Evolutionary conservation across 2,329 filamentous ascomycete species (phyloP), one percentile per base, ranked within the genome.

Genomic region (Fusarium coicis): DNA sequence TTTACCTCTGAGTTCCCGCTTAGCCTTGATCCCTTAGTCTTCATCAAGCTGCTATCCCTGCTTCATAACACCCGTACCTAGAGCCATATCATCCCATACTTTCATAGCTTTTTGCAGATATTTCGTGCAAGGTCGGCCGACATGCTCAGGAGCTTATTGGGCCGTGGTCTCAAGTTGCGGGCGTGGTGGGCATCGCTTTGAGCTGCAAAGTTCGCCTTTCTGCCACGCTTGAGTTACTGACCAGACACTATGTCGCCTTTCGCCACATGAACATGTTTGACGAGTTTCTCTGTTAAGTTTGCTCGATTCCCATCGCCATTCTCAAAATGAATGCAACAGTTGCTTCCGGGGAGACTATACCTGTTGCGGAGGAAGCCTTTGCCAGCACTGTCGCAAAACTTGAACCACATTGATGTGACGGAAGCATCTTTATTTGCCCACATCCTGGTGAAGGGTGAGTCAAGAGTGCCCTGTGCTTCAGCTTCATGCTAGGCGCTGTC

Each of bases 311-410:
- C 36, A 37, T 19, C 18, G 36, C 19, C 36, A 19, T 19, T 19
- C 18, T 10, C 1, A 18, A 37, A 37, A 19, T 37, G 2, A 37
- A 19, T 37, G 2, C 4, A 18, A 36, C 18, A 37, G 18, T 37
- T 37, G 36, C 16, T 37, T 36, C 34, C 8, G 3, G 1, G 9
- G 16, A 16, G 18, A 18, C 34, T 1, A 18, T 0, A 10, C 34
- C 16, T 36, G 8, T 36, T 36, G 34, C 15, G 16, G 16, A 18
- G 9, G 32, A 8, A 18, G 36, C 16, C 36, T 1, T 37, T 19
- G 9, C 36, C 18, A 37, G 16, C 34, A 36, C 34, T 36, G 8
- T 18, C 36, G 18, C 1, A 10, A 23, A 42, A 16, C 14, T 4
- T 0, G 5, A 23, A 23, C 3, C 9, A 10, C 40, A 42, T 42